Evolutionary conservation across 2,329 filamentous ascomycete genomes (phyloP), one percentile per base, ranked within the genome.

Genomic region (Pseudogymnoascus sp.): DNA sequence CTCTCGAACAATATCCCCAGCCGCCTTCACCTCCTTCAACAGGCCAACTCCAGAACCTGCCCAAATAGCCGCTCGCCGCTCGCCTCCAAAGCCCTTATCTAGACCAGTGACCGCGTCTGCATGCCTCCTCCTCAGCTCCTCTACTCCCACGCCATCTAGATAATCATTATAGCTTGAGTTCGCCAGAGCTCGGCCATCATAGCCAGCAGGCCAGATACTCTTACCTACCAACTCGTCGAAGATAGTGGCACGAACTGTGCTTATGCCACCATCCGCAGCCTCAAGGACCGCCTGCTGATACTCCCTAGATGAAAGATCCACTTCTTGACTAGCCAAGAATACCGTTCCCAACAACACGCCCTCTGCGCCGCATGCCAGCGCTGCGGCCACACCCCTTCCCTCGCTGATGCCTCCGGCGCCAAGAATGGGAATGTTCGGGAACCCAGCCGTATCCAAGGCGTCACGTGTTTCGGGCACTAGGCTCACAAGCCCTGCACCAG

Each of bases 21-120:
- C 84, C 14, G 75, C 70, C 67, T 77, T 77, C 1, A 83, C 75
- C 40, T 78, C 73, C 53, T 73, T 81, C 1, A 87, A 77, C 65
- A 88, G 74, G 0, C 85, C 85, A n/a, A 88, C 81, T 0, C 79
- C 85, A 18, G 82, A 82, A 2, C 86, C 85, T 12, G 83, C 84
- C 77, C 87, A 89, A 7, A 83, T 83, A 4, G 83, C 85, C 76
- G 87, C 75, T 64, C 85, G 77, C 3, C 79, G 82, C 8, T 79
- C 38, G 8, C 67, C 72, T 25, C 82, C 84, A 81, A 82, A 81
- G 59, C 82, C 76, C n/a, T 72, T 74, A 72, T 84, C 81, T 1
- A 80, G 81, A 62, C 73, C 76, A 68, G 77, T 72, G 69, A 81
- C 69, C 36, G 83, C 83, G n/a, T 69, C 67, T 28, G 67, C 67